These are phyloP conservation scores for Trichoderma koningiopsis DNA, from an alignment of 2,329 filamentous ascomycete species.

Conservation along the genomic window DNA sequence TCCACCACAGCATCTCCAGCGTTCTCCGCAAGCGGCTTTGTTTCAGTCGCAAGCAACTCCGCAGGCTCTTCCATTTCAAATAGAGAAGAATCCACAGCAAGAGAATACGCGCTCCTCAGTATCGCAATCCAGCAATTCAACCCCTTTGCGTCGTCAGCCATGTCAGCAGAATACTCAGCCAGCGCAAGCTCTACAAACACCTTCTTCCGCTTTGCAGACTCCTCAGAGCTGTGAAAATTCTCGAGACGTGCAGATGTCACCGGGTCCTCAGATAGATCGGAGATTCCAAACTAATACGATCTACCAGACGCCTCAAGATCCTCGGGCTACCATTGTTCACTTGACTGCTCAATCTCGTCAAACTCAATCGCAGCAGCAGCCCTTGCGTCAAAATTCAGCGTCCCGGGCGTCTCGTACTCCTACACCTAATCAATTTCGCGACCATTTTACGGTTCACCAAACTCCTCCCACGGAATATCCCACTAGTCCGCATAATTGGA, in stretches of 20 bases:
- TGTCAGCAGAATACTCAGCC: background rate
- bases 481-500: conserved; percentile 44
- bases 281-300: background rate
- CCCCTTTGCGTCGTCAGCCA: background rate
- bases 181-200: background rate
- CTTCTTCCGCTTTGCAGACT: background rate
- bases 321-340: background rate
- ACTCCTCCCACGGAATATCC: conserved; percentile 42
- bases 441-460: conserved; percentile 5
- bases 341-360: background rate
- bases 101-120: too few species aligned
- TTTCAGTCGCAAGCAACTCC: background rate
- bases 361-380: background rate
- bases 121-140: background rate
- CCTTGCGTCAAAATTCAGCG: background rate
- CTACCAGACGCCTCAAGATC: background rate
- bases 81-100: background rate
- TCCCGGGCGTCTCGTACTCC: background rate
- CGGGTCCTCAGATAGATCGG: background rate
- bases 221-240: background rate
- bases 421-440: background rate
- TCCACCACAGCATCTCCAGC: background rate
- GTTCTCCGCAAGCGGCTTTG: background rate
- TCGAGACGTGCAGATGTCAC: background rate
- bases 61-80: background rate